Conservation (phyloP, 768 basidiomycete genomes). For the Boletales sp. region DNA sequence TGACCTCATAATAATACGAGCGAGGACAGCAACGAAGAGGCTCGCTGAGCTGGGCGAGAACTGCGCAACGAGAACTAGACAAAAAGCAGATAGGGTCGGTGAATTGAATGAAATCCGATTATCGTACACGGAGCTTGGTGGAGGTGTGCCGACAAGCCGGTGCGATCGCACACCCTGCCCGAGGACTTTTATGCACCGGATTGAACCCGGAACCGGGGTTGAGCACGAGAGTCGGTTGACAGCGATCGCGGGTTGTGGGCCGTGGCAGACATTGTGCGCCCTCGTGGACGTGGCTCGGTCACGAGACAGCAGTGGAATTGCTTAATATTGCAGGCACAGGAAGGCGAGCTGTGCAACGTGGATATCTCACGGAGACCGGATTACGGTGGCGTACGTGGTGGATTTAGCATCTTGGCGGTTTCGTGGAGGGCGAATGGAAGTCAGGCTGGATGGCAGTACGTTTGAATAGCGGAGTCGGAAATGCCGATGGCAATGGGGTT, state of each 20-base stretch:
- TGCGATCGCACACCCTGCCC: not conserved
- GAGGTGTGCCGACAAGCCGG: conserved; percentile 7
- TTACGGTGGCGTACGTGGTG: conserved; percentile 11
- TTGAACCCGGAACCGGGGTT: conserved; percentile 4
- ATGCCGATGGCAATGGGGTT: conserved; percentile 25
- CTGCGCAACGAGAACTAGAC: not conserved
- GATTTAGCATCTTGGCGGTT: conserved; percentile 5
- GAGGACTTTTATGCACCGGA: conserved; percentile 1
- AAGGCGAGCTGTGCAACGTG: too few species aligned
- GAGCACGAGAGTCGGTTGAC: not conserved
- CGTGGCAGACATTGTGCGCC: not conserved
- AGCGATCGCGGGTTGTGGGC: not conserved
- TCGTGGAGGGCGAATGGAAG: conserved; percentile 20
- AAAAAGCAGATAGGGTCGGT: conserved; percentile 13
- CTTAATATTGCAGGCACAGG: too few species aligned
- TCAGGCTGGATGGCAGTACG: conserved; percentile 5
- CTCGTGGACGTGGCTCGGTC: too few species aligned
- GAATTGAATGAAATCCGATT: conserved; percentile 13
- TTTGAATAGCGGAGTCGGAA: conserved; percentile 27
- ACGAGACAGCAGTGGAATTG: too few species aligned
- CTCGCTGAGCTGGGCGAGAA: not conserved
- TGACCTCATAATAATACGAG: conserved; percentile 3
- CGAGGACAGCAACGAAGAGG: not conserved
- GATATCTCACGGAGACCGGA: conserved; percentile 7
- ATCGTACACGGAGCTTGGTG: conserved; percentile 7